Conservation (phyloP, 2,329 filamentous ascomycete species). For the Zopfia rhizophila region DNA sequence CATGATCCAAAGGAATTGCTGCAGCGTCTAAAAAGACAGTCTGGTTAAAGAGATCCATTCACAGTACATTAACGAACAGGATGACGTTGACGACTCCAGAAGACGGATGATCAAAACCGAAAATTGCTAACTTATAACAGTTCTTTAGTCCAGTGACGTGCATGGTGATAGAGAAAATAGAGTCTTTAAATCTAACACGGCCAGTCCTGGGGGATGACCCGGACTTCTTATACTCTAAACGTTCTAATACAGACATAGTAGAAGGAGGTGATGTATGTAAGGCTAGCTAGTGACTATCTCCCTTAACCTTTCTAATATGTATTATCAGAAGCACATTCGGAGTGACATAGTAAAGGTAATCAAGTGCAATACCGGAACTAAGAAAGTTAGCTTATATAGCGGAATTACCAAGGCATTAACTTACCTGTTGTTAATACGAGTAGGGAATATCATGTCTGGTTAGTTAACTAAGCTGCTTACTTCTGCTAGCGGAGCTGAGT, state of each 20-base stretch:
- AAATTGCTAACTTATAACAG: constrained; percentile 18
- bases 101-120: constrained; percentile 23
- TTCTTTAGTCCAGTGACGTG: constrained; percentile 29
- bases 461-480: constrained; percentile 13
- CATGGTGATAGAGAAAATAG: constrained; percentile 37
- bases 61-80: constrained; percentile 35
- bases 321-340: constrained; percentile 11
- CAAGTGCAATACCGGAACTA: constrained; percentile 2
- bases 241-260: constrained; percentile 3
- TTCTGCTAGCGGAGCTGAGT: constrained; percentile 10
- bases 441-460: constrained; percentile 9
- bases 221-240: not conserved
- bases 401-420: not conserved
- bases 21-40: constrained; percentile 47
- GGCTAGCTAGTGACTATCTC: constrained; percentile 1
- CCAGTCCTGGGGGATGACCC: constrained; percentile 6
- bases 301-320: not conserved
- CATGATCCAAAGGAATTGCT: constrained; percentile 37
- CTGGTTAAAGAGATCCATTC: constrained; percentile 46
- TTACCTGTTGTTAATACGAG: not conserved
- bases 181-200: constrained; percentile 38
- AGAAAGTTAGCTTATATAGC: not conserved
- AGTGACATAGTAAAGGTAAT: constrained; percentile 11
- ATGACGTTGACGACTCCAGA: constrained; percentile 26
- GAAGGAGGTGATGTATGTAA: not conserved